Base-by-base conservation (phyloP, 2,329 filamentous ascomycete species). In the Teratosphaeria zuluensis region DNA sequence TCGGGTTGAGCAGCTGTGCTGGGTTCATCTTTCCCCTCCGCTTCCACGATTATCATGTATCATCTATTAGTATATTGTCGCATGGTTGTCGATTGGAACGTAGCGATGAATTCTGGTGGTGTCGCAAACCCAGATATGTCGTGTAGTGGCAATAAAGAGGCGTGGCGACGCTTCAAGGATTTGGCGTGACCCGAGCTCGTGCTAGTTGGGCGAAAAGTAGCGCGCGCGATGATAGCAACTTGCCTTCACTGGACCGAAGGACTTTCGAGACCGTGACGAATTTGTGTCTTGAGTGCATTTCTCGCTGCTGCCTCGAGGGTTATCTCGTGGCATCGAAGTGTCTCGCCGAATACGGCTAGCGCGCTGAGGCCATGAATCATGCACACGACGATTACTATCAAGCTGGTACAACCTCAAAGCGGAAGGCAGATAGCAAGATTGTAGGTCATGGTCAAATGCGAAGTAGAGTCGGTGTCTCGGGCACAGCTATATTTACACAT, bases 1-100 rank as follows among this genome's bases (percentile, higher is more conserved):
- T 74, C 6, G 72, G 73, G 59, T 75, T 71, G 6, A 75, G 64
- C 14, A 75, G 64, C 54, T 69, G 68, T 2, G 57, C 55, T 19
- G 60, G 55, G 32, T 56, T 61, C 59, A 61, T 61, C n/a, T 48
- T 21, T 8, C 19, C 0, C 16, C 42, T 21, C 16, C 19, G 3
- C 42, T 19, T 19, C 21, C 42, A 7, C 9, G 9, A 2, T 19
- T 1, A 6, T 5, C 4, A n/a, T 4, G n/a, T 19, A 19, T 48
- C 19, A 48, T 21, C 42, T 11, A n/a, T 48, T 21, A 1, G 42
- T 48, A 19, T 48, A 21, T 19, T 8, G 16, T 6, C n/a, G 42
- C 16, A 48, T 48, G 16, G 16, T 21, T 5, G 42, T 19, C 9
- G 4, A 14, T 11, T 3, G 19, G 1, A 8, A n/a, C 42, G 42